These are phyloP conservation scores for Ophiostoma ulmi DNA, from an alignment of 2,329 filamentous ascomycete genomes.

Conservation along the genomic window DNA sequence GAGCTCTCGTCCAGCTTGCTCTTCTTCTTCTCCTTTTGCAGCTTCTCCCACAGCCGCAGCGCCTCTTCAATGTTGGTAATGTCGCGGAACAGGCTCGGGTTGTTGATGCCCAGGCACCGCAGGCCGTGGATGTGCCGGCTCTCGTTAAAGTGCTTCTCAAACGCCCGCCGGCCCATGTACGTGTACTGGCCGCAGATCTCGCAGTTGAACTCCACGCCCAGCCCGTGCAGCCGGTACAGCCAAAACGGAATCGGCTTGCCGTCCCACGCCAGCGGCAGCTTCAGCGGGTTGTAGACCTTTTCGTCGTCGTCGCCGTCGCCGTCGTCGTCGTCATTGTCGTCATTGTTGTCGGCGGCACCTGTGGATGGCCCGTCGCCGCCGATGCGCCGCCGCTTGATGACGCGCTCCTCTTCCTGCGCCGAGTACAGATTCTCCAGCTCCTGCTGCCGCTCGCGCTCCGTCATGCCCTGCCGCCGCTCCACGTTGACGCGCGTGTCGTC, in stretches of 20 bases:
- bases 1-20: constrained; percentile 71
- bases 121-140: constrained; percentile 87
- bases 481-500: constrained; percentile 90
- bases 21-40: constrained; percentile 78
- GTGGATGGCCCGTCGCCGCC: constrained; percentile 29
- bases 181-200: constrained; percentile 71
- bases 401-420: constrained; percentile 43
- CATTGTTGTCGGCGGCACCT: constrained; percentile 56
- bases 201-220: constrained; percentile 91
- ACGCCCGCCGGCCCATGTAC: constrained; percentile 64
- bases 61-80: constrained; percentile 92
- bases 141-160: constrained; percentile 98
- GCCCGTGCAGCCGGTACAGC: constrained; percentile 93
- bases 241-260: constrained; percentile 98
- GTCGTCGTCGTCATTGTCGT: constrained; percentile 43
- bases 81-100: constrained; percentile 84
- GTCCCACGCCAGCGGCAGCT: constrained; percentile 93
- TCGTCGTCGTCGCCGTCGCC: constrained; percentile 63
- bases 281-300: constrained; percentile 93
- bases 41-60: constrained; percentile 83
- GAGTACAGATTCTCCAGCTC: constrained; percentile 80
- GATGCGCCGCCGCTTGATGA: constrained; percentile 15
- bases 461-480: constrained; percentile 96
- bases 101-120: constrained; percentile 89
- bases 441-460: constrained; percentile 87